A percentile compares a stretch with the other conserved stretches of the same genome.
These are phyloP conservation scores for Kodamaea kakaduensis DNA, from an alignment of 805 yeast species.

Conservation along the genomic window DNA sequence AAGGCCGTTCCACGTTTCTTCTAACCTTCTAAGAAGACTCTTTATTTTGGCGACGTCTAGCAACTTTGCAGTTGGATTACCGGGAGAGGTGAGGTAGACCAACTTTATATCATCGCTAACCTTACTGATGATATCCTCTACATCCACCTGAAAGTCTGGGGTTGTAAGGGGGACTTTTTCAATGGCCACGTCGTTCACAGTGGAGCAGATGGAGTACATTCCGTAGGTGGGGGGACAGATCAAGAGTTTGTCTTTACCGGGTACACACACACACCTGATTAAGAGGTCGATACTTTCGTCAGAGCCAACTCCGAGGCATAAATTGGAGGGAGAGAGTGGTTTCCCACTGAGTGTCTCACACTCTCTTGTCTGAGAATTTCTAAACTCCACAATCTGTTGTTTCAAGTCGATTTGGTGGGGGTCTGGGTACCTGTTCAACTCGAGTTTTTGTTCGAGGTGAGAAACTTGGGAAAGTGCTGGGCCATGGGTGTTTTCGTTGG, in stretches of 20 bases:
- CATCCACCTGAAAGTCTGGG: slow-evolving; percentile 55
- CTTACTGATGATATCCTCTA: slow-evolving; percentile 48
- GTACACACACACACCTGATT: slow-evolving; percentile 78
- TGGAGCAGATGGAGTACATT: slow-evolving; percentile 90
- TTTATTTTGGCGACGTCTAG: slow-evolving; percentile 39
- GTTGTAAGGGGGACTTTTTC: slow-evolving; percentile 63
- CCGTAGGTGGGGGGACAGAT: slow-evolving; percentile 96
- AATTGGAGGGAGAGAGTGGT: slow-evolving; percentile 54
- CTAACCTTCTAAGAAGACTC: slow-evolving; percentile 44
- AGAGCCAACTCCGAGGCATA: slow-evolving; percentile 94
- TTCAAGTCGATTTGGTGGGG: slow-evolving; percentile 87
- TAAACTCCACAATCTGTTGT: slow-evolving; percentile 60
- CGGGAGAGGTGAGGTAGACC: slow-evolving; percentile 88
- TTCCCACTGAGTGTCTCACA: slow-evolving; percentile 19
- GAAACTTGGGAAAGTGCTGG: slow-evolving; percentile 57
- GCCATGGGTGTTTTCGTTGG: slow-evolving; percentile 94
- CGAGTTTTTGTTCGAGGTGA: slow-evolving; percentile 44
- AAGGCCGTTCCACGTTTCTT: slow-evolving; percentile 63
- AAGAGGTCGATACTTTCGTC: slow-evolving; percentile 92
- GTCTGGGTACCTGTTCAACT: slow-evolving; percentile 90
- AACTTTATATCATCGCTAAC: slow-evolving; percentile 68
- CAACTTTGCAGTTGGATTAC: slow-evolving; percentile 86
- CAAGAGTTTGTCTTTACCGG: slow-evolving; percentile 77
- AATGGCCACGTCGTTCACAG: slow-evolving; percentile 79
- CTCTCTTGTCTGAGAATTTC: slow-evolving; percentile 50